Conservation (phyloP, 306 rosid genomes). For the Pyrus betulifolia region DNA sequence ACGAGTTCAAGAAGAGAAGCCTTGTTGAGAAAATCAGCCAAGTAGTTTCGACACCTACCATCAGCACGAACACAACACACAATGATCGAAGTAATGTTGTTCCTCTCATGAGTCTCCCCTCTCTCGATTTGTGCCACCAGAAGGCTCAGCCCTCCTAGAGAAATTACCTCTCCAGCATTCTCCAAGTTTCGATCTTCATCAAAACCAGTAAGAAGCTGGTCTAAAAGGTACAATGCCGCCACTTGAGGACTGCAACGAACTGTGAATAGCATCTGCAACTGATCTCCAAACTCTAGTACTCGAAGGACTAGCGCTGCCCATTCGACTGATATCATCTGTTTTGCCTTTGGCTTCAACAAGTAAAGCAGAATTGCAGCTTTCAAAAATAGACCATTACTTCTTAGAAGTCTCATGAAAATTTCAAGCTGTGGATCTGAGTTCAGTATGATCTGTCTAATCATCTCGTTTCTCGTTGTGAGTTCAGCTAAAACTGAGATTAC, state of each 20-base stretch:
- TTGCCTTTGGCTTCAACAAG: slow-evolving; percentile 63
- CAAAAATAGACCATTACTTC: slow-evolving; percentile 60
- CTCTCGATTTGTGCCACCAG: slow-evolving; percentile 44
- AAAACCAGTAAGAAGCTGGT: slow-evolving; percentile 73
- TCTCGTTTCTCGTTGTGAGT: slow-evolving; percentile 30
- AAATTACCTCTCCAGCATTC: slow-evolving; percentile 68
- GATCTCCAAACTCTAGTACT: slow-evolving; percentile 73
- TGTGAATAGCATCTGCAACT: slow-evolving; percentile 64
- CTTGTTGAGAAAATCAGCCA: slow-evolving; percentile 51
- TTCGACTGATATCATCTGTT: slow-evolving; percentile 69
- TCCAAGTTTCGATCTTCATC: slow-evolving; percentile 81
- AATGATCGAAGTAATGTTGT: slow-evolving; percentile 38
- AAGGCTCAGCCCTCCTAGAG: slow-evolving; percentile 65
- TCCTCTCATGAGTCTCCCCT: slow-evolving; percentile 53
- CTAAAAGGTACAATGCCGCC: slow-evolving; percentile 70
- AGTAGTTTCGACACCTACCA: slow-evolving; percentile 59
- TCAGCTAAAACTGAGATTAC: slow-evolving; percentile 64
- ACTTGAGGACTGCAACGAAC: slow-evolving; percentile 59
- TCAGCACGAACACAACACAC: slow-evolving; percentile 62
- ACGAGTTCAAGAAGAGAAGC: slow-evolving; percentile 59
- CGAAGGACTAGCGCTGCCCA: slow-evolving; percentile 81
- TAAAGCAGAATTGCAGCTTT: slow-evolving; percentile 72
- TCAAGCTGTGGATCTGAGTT: slow-evolving; percentile 75
- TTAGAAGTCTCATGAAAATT: slow-evolving; percentile 55
- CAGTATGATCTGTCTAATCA: slow-evolving; percentile 42